phyloP scores from a whole-genome alignment of 2,329 filamentous ascomycete species.

The Rosellinia necatrix region DNA sequence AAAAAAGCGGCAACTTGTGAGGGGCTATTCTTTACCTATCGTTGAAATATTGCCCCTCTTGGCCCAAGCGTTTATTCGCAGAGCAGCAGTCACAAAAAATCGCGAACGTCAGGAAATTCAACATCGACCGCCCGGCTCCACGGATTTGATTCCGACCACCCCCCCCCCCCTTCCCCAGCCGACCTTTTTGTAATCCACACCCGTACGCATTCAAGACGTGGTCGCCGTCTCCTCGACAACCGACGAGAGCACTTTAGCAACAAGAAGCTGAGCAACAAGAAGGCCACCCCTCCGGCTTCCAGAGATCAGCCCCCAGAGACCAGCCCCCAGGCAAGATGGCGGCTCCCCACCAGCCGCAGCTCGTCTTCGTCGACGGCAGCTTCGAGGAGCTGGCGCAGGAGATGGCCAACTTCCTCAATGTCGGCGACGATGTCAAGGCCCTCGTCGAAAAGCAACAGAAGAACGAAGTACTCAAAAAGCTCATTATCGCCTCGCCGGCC shows the following conservation, averaged over 20 bases:
- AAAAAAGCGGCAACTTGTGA: slow-evolving; percentile 23
- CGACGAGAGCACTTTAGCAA: slow-evolving; percentile 5
- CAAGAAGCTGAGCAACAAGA: slow-evolving; percentile 10
- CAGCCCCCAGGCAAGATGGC: slow-evolving; percentile 40
- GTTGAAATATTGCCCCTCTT: slow-evolving; percentile 29
- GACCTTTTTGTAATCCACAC: slow-evolving; percentile 17
- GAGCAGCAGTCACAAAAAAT: slow-evolving; percentile 29
- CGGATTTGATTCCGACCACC: slow-evolving; percentile 27
- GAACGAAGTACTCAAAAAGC: slow-evolving; percentile 86
- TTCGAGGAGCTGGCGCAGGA: slow-evolving; percentile 93
- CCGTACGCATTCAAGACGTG: slow-evolving; percentile 17
- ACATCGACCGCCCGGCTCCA: slow-evolving; percentile 23
- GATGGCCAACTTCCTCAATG: slow-evolving; percentile 91
- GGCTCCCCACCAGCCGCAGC: slow-evolving; percentile 53
- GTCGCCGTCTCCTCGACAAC: slow-evolving; percentile 8
- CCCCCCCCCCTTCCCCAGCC: slow-evolving; percentile 9
- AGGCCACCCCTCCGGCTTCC: slow-evolving; percentile 6
- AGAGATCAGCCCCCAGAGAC: neutral
- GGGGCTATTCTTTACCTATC: slow-evolving; percentile 18
- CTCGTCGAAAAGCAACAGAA: slow-evolving; percentile 76
- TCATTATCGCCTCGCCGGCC: slow-evolving; percentile 77
- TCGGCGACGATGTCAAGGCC: slow-evolving; percentile 76
- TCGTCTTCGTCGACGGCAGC: slow-evolving; percentile 83
- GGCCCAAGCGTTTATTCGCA: slow-evolving; percentile 21
- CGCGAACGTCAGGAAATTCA: slow-evolving; percentile 21